phyloP scores from a whole-genome alignment of 805 yeast genomes.

The Debaryomyces prosopidis region DNA sequence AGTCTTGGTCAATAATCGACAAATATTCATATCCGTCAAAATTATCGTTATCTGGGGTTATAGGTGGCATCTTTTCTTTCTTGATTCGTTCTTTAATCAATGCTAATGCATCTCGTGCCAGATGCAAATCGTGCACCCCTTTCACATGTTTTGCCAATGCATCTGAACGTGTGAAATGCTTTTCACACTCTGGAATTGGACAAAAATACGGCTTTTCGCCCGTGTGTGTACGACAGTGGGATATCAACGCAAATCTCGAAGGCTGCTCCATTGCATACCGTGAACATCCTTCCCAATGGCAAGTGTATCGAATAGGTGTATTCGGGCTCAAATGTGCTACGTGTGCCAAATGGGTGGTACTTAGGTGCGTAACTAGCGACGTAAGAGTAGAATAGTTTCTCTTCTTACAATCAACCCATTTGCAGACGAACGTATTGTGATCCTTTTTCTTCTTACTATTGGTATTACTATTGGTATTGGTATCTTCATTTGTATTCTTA shows the following conservation, averaged over 20 bases:
- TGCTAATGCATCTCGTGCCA: constrained; percentile 32
- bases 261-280: constrained; percentile 52
- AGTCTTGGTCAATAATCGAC: constrained; percentile 31
- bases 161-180: constrained; percentile 58
- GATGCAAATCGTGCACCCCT: constrained; percentile 56
- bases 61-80: constrained; percentile 27
- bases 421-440: constrained; percentile 19
- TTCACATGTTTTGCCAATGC: constrained; percentile 66
- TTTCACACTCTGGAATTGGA: constrained; percentile 64
- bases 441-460: not conserved
- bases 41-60: constrained; percentile 21
- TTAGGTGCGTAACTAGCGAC: constrained; percentile 32
- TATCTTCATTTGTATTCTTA: not conserved
- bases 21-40: constrained; percentile 29
- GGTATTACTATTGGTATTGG: not conserved
- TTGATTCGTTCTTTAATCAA: constrained; percentile 29
- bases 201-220: constrained; percentile 69
- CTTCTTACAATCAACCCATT: constrained; percentile 32
- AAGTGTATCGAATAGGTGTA: constrained; percentile 41
- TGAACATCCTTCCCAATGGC: constrained; percentile 64
- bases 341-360: constrained; percentile 27
- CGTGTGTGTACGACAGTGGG: constrained; percentile 67
- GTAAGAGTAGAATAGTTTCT: constrained; percentile 20
- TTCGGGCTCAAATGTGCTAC: constrained; percentile 18
- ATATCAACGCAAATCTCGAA: constrained; percentile 55